Base-by-base conservation (phyloP, 2,329 filamentous ascomycete genomes). In the Pseudogymnoascus sp. region DNA sequence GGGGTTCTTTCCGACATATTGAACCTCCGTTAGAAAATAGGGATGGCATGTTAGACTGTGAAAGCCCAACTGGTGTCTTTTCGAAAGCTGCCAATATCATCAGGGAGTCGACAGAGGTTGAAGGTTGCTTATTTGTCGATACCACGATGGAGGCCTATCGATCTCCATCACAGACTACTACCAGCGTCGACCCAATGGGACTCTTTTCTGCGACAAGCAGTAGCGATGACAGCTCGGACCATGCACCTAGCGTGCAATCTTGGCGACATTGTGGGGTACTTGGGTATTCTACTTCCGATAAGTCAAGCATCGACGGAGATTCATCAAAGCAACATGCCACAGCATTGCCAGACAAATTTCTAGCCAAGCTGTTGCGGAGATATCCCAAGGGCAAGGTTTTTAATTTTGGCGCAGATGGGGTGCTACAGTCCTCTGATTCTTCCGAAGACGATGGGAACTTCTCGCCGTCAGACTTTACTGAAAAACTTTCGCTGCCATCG, bases 361-460 rank as follows among this genome's bases (percentile, higher is more conserved):
- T 73, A 26, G 65, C 68, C 28, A 70, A 65, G 50, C 62, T 74
- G n/a, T 62, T 74, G 8, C 71, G 71, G 47, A 62, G 68, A 50
- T 74, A 73, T 64, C 72, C 72, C 10, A 70, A 72, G 61, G 71
- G 71, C 5, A 71, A 70, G 59, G 67, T 73, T 5, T 72, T 73
- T 31, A 71, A 71, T 62, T 72, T 72, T 60, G 71, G 71, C 62
- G 64, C 68, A 64, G 69, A 72, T 62, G 71, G 71, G 6, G 63
- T 64, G 1, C 66, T 67, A 19, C 69, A 67, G 7, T 68, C 68
- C 4, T 69, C 69, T 38, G 70, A 72, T 19, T 69, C 71, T 8
- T 69, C 70, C 31, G 26, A 61, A 38, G 38, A 42, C 38, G 38
- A 42, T 42, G 38, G 38, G 38, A 42, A 19, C 38, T 21, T 42